Evolutionary conservation across 2,329 filamentous ascomycete species (phyloP).

Genomic region (Calonectria hawksworthii): DNA sequence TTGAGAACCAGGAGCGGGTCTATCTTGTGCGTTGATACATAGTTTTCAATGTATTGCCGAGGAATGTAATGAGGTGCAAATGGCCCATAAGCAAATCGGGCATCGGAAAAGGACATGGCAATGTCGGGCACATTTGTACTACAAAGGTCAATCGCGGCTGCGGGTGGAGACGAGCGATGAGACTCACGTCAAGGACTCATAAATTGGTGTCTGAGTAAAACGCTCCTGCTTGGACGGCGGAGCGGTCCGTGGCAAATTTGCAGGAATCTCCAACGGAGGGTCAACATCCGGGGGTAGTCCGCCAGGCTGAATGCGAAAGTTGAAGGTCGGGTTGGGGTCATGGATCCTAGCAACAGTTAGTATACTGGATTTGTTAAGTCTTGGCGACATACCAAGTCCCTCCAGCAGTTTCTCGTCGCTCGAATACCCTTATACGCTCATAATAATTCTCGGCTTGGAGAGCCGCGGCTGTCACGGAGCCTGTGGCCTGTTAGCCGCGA

Average conservation of each 20-base stretch:
- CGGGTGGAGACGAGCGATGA: conserved; percentile 13
- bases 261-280: conserved; percentile 59
- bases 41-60: conserved; percentile 68
- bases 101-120: conserved; percentile 69
- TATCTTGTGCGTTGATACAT: conserved; percentile 64
- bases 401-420: conserved; percentile 57
- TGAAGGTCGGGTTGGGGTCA: conserved; percentile 56
- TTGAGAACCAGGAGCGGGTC: conserved; percentile 63
- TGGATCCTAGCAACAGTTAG: conserved; percentile 61
- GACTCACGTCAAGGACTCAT: conserved; percentile 64
- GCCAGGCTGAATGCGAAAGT: conserved; percentile 54
- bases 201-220: conserved; percentile 64
- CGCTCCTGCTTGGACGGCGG: conserved; percentile 60
- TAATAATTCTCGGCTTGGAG: conserved; percentile 61
- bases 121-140: conserved; percentile 70
- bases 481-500: conserved; percentile 43
- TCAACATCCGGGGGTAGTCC: conserved; percentile 60
- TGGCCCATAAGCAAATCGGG: conserved; percentile 66
- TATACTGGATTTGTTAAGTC: background rate
- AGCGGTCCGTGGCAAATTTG: conserved; percentile 55
- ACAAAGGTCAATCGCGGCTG: fast-evolving
- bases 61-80: conserved; percentile 69
- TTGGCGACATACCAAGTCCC: conserved; percentile 57
- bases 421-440: conserved; percentile 58
- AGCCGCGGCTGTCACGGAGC: conserved; percentile 62